Base-by-base conservation (phyloP, 140 eudicot species). In the Flaveria floridana region DNA sequence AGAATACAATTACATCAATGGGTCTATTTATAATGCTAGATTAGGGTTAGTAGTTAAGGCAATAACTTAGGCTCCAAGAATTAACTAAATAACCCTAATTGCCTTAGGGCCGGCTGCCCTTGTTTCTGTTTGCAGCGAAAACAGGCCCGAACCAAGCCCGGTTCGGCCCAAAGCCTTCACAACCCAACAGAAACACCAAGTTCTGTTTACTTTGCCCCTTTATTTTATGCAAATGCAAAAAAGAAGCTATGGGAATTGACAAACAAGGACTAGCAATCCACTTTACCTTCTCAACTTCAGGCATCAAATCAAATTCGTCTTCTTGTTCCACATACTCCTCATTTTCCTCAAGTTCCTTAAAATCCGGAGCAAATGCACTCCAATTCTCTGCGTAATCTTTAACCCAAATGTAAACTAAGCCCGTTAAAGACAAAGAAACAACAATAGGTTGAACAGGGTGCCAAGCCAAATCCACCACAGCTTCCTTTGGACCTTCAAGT, bases 301-400 rank as follows among this genome's bases (percentile, higher is more conserved):
- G 87, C 63, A 81, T 73, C 74, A 92, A 69, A 88, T 92, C 96
- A 72, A 92, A 92, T 68, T 92, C 98, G 77, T 92, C 96, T 65
- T 92, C 98, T 65, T 87, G 85, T 85, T 92, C 98, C 64, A 92
- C 93, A 80, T 86, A 92, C 85, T 89, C 98, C 76, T 89, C 98
- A 75, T 92, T 92, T 71, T 87, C 87, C 76, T 89, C 96, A 53
- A 92, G 96, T 86, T 92, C 95, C 73, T 80, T 86, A 65, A 83
- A 92, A 77, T 89, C 93, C 1, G 96, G 98, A 75, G 92, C 91
- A 86, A 92, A 92, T 7, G 91, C 96, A 82, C 98, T 92, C 96
- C 95, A 92, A 79, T 86, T 85, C 72, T 92, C 98, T 0, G 89
- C 85, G 48, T 89, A 86, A 30, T 92, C 98, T 83, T 89, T 92